phyloP scores from a whole-genome alignment of 2,329 filamentous ascomycete genomes.

The Lasiodiplodia sp. region DNA sequence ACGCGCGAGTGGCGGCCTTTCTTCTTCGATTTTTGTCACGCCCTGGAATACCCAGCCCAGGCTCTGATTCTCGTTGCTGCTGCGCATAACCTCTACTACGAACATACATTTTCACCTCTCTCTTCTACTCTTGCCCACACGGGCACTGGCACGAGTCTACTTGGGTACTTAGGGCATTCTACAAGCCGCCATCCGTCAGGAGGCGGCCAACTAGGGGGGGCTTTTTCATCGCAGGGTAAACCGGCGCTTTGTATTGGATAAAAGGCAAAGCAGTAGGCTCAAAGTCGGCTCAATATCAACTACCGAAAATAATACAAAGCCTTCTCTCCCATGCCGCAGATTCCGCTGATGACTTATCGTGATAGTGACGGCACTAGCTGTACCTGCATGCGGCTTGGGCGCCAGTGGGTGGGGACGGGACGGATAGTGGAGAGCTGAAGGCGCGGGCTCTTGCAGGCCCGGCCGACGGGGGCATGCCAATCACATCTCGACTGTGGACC shows the following conservation, averaged over 20 bases:
- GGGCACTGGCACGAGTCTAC: constrained; percentile 26
- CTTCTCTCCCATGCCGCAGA: constrained; percentile 1
- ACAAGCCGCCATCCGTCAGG: constrained; percentile 11
- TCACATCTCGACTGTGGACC: constrained; percentile 1
- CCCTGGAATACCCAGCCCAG: constrained; percentile 25
- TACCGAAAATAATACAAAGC: constrained; percentile 19
- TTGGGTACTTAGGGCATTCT: constrained; percentile 24
- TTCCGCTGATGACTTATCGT: neutral
- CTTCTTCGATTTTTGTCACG: constrained; percentile 11
- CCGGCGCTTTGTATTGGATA: constrained; percentile 25
- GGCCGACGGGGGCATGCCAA: neutral
- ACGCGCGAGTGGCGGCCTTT: constrained; percentile 11
- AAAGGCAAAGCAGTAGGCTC: constrained; percentile 15
- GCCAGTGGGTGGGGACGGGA: constrained; percentile 8
- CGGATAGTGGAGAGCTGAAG: constrained; percentile 17
- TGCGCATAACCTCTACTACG: constrained; percentile 23
- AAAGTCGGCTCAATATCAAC: constrained; percentile 11
- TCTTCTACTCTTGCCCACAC: constrained; percentile 21
- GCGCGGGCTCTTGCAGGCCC: neutral
- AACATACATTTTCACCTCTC: constrained; percentile 8
- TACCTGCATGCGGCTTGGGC: constrained; percentile 21
- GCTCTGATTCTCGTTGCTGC: constrained; percentile 23
- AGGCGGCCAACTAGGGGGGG: constrained; percentile 20
- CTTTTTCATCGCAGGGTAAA: constrained; percentile 14
- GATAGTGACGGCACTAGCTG: neutral